Percentiles rank a stretch among this genome's conserved stretches.
phyloP scores from a whole-genome alignment of 305 asterid species.

The Petunia hybrid region DNA sequence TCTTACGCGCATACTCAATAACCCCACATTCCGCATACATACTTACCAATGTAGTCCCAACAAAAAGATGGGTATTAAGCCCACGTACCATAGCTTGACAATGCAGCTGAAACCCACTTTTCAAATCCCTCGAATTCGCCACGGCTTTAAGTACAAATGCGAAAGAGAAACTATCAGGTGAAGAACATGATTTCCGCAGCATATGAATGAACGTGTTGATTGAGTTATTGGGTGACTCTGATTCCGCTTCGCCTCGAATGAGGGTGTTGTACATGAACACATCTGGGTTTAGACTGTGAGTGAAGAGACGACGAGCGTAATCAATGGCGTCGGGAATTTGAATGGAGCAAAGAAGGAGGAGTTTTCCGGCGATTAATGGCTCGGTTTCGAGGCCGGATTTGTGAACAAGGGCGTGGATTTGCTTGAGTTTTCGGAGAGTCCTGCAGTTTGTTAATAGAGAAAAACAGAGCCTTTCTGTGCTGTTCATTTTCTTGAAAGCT shows the following conservation, averaged over 20 bases:
- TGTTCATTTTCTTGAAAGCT: constrained; percentile 43
- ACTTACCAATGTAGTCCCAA: constrained; percentile 80
- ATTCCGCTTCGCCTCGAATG: constrained; percentile 76
- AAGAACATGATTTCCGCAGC: constrained; percentile 48
- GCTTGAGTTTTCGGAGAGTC: constrained; percentile 59
- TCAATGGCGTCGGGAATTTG: constrained; percentile 58
- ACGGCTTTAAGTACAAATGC: constrained; percentile 76
- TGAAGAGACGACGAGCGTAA: constrained; percentile 62
- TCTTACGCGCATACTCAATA: constrained; percentile 43
- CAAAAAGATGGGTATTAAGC: constrained; percentile 63
- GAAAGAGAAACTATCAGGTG: constrained; percentile 72
- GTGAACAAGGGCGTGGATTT: constrained; percentile 62
- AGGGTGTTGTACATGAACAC: constrained; percentile 84
- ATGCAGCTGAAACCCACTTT: constrained; percentile 72
- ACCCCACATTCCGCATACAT: constrained; percentile 78
- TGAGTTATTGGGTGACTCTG: constrained; percentile 59
- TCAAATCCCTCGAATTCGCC: constrained; percentile 62
- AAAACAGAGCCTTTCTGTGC: constrained; percentile 42
- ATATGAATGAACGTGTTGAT: constrained; percentile 55
- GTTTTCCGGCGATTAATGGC: constrained; percentile 70
- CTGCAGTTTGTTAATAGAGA: constrained; percentile 61
- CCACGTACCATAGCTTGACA: constrained; percentile 68
- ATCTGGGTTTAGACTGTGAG: constrained; percentile 60
- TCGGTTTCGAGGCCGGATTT: constrained; percentile 64
- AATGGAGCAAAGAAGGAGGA: constrained; percentile 66